Evolutionary conservation across 1,284 basidiomycete genomes (phyloP).

Genomic region (Filobasidium uniguttulatum): DNA sequence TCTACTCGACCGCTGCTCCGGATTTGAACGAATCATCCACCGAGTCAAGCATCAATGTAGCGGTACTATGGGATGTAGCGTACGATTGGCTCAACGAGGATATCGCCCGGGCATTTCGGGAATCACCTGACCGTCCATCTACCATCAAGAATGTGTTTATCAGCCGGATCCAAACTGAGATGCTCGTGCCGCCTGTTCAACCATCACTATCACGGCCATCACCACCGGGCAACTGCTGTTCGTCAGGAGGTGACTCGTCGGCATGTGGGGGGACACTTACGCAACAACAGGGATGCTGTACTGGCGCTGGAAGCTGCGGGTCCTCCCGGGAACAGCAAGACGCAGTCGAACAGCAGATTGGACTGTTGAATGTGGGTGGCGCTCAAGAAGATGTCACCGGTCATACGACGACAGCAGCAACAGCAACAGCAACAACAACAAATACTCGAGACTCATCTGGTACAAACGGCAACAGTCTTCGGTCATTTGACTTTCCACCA

Average conservation of each 20-base stretch:
- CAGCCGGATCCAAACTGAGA: no score
- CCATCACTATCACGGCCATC: no score
- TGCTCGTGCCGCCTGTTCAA: no score
- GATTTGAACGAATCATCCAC: not conserved
- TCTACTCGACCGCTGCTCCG: conserved; percentile 17
- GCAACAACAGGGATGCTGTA: no score
- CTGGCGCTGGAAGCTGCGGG: no score
- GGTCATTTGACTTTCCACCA: conserved; percentile 25
- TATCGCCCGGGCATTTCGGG: conserved; percentile 18
- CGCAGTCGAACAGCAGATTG: not conserved
- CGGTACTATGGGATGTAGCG: conserved; percentile 65
- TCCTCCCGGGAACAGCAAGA: no score
- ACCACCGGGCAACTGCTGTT: no score
- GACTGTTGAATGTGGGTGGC: not conserved
- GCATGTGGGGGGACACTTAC: no score
- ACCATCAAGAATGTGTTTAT: conserved; percentile 22
- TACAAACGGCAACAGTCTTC: conserved; percentile 16
- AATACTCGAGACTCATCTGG: not conserved
- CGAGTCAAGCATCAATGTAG: conserved; percentile 28
- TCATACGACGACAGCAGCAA: not conserved
- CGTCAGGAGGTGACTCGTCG: no score
- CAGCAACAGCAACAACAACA: not conserved
- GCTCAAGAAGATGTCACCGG: not conserved
- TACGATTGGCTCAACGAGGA: conserved; percentile 51
- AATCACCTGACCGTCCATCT: not conserved